A percentile compares a stretch with the other conserved stretches of the same genome.
Conservation (phyloP, 106 monocot genomes). For the Acanthochlamys bracteata region DNA sequence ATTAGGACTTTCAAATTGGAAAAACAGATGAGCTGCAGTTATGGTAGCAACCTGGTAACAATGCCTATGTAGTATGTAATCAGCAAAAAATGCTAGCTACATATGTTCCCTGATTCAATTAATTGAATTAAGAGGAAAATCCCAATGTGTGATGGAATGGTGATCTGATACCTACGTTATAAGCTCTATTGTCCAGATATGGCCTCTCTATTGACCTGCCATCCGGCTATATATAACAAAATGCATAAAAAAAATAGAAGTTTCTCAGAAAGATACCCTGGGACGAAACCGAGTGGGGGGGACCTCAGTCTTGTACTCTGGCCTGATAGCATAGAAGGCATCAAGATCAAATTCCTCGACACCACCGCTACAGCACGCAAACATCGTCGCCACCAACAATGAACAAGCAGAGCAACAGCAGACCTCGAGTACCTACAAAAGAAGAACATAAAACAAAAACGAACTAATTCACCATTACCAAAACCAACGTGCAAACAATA, state of each 20-base stretch:
- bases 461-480: no score
- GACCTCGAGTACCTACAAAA: background rate
- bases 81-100: no score
- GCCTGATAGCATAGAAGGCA: conserved; percentile 39
- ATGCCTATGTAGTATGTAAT: no score
- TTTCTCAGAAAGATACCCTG: conserved; percentile 24
- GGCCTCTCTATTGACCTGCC: no score
- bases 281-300: conserved; percentile 61
- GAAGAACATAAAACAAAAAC: background rate
- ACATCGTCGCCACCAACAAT: background rate
- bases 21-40: no score
- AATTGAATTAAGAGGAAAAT: background rate
- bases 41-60: no score
- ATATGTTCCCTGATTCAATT: no score
- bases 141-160: background rate
- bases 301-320: conserved; percentile 52
- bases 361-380: conserved; percentile 31
- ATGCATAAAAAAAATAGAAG: background rate
- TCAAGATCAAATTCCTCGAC: conserved; percentile 29
- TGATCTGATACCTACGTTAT: no score
- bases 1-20: no score
- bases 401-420: background rate
- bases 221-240: background rate
- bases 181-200: no score
- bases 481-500: no score